Percentiles rank a stretch among this genome's conserved stretches.
phyloP scores from a whole-genome alignment of 176 grass and related monocot species.

The Chrysopogon serrulatus region DNA sequence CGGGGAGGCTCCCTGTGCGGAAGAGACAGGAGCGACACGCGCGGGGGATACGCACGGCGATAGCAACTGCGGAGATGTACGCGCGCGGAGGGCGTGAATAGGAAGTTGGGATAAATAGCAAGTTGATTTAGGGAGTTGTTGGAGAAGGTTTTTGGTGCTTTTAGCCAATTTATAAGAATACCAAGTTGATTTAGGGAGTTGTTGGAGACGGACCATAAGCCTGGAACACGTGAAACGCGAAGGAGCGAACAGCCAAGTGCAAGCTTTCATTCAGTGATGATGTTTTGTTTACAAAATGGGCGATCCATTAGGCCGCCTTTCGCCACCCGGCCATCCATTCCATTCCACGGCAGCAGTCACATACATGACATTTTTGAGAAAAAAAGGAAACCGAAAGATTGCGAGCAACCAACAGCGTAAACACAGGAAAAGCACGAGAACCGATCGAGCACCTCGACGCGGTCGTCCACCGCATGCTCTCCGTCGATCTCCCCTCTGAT shows the following conservation, averaged over 20 bases:
- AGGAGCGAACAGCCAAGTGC: not conserved
- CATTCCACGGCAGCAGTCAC: not conserved
- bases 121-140: too few species aligned
- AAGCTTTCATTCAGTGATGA: not conserved
- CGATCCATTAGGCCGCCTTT: constrained; percentile 9
- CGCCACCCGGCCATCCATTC: not conserved
- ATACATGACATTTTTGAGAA: not conserved
- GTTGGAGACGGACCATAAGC: not conserved
- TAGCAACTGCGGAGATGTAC: too few species aligned
- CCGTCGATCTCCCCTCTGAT: not conserved
- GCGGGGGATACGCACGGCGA: too few species aligned
- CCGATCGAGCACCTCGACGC: not conserved
- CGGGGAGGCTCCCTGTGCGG: too few species aligned
- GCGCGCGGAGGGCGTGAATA: too few species aligned
- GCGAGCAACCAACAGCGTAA: not conserved
- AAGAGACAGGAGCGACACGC: too few species aligned
- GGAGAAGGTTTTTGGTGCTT: too few species aligned
- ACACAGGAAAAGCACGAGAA: not conserved
- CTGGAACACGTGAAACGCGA: not conserved
- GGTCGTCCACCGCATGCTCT: not conserved
- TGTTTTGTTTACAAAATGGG: constrained; percentile 23
- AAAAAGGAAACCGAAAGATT: not conserved
- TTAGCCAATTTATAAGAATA: too few species aligned
- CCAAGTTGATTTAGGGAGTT: too few species aligned
- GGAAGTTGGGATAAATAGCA: too few species aligned